Percentiles rank a stretch among this genome's conserved stretches.
Evolutionary conservation across 2,329 filamentous ascomycete species (phyloP).

Genomic region (Penicillium sp.): DNA sequence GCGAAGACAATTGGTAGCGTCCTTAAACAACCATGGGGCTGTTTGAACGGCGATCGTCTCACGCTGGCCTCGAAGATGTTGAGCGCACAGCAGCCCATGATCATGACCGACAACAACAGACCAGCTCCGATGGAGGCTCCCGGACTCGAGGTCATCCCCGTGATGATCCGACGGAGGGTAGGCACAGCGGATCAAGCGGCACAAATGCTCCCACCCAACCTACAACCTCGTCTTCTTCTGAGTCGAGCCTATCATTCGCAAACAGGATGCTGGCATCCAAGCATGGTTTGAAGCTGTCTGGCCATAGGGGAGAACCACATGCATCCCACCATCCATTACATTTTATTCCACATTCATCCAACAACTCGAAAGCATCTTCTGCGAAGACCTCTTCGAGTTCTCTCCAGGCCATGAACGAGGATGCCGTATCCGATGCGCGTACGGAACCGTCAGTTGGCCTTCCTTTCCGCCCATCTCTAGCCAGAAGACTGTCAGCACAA

Average conservation of each 20-base stretch:
- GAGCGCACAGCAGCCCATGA: conserved; percentile 8
- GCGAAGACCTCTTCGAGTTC: conserved; percentile 42
- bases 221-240: conserved; percentile 3
- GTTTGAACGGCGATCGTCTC: conserved; percentile 28
- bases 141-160: conserved; percentile 3
- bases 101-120: conserved; percentile 1
- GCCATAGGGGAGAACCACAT: conserved; percentile 11
- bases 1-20: conserved; percentile 11
- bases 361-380: conserved; percentile 32
- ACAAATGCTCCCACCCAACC: background rate
- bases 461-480: conserved; percentile 21
- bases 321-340: conserved; percentile 21
- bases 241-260: conserved; percentile 13
- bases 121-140: conserved; percentile 17
- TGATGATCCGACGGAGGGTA: conserved; percentile 1
- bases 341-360: conserved; percentile 33
- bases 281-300: conserved; percentile 1
- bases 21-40: conserved; percentile 24
- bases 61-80: conserved; percentile 28
- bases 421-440: conserved; percentile 33
- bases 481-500: conserved; percentile 27
- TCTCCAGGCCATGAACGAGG: conserved; percentile 38
- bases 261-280: conserved; percentile 16
- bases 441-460: conserved; percentile 26
- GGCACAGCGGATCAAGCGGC: background rate